These are phyloP conservation scores for Blumeria hordei DNA, from an alignment of 2,329 filamentous ascomycete genomes.

Conservation along the genomic window DNA sequence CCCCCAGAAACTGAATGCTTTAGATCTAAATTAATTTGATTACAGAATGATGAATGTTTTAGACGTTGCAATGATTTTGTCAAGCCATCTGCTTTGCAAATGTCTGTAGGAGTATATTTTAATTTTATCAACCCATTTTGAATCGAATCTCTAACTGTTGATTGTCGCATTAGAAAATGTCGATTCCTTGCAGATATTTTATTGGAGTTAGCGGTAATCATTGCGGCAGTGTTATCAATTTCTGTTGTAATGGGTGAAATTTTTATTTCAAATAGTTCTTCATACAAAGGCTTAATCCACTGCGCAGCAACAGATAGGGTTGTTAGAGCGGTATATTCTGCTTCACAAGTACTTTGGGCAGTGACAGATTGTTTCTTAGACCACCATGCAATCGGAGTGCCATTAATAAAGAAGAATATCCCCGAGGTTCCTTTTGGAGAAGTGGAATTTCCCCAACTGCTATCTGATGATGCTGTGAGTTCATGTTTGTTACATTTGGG, in stretches of 20 bases:
- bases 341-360: background rate
- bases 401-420: background rate
- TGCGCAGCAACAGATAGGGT: background rate
- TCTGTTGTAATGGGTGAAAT: background rate
- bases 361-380: background rate
- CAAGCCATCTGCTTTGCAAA: background rate
- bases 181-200: background rate
- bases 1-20: constrained; percentile 1
- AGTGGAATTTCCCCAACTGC: background rate
- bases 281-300: background rate
- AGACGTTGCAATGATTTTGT: background rate
- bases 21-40: background rate
- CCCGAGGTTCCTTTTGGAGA: background rate
- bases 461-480: background rate
- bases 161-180: background rate
- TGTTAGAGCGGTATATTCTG: background rate
- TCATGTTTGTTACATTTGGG: background rate
- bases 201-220: background rate
- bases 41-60: background rate
- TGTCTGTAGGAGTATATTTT: background rate
- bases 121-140: background rate
- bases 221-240: background rate
- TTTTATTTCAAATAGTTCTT: background rate
- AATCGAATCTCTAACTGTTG: background rate
- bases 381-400: background rate